Evolutionary conservation across 2,329 filamentous ascomycete species (phyloP).

Genomic region (Rasamsonia emersonii): DNA sequence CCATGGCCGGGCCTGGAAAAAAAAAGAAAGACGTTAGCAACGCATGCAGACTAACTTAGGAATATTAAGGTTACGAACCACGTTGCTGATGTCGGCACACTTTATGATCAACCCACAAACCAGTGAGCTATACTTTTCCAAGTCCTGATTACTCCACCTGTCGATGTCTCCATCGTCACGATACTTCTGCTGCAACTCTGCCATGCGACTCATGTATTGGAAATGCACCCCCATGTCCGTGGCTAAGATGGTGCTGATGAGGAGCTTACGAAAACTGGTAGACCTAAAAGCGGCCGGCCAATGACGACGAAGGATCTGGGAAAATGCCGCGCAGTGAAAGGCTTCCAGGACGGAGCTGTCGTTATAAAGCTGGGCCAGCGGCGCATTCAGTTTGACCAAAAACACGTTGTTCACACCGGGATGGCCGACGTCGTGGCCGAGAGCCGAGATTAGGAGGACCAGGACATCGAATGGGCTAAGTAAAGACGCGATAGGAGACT

Average conservation of each 20-base stretch:
- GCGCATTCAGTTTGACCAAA: slow-evolving; percentile 81
- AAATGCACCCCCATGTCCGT: slow-evolving; percentile 98
- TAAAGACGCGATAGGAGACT: slow-evolving; percentile 62
- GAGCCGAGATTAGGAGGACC: slow-evolving; percentile 85
- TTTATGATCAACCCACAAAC: slow-evolving; percentile 92
- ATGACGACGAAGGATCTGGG: slow-evolving; percentile 84
- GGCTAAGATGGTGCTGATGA: slow-evolving; percentile 95
- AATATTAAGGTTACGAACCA: slow-evolving; percentile 53
- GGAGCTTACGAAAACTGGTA: slow-evolving; percentile 70
- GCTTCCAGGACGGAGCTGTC: slow-evolving; percentile 94
- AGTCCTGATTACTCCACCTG: slow-evolving; percentile 66
- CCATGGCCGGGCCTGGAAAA: slow-evolving; percentile 67
- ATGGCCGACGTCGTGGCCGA: slow-evolving; percentile 95
- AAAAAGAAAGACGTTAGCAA: slow-evolving; percentile 5
- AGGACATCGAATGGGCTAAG: slow-evolving; percentile 82
- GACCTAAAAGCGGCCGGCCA: slow-evolving; percentile 81
- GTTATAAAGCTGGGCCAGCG: slow-evolving; percentile 90
- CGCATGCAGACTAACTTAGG: not conserved
- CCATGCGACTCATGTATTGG: slow-evolving; percentile 86
- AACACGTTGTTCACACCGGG: slow-evolving; percentile 98
- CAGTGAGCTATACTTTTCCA: slow-evolving; percentile 68
- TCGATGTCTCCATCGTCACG: slow-evolving; percentile 57
- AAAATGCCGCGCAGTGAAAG: slow-evolving; percentile 95
- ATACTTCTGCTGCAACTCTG: slow-evolving; percentile 70
- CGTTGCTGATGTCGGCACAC: slow-evolving; percentile 97